Evolutionary conservation across 2,329 filamentous ascomycete species (phyloP).

Genomic region (Stemphylium vesicarium): DNA sequence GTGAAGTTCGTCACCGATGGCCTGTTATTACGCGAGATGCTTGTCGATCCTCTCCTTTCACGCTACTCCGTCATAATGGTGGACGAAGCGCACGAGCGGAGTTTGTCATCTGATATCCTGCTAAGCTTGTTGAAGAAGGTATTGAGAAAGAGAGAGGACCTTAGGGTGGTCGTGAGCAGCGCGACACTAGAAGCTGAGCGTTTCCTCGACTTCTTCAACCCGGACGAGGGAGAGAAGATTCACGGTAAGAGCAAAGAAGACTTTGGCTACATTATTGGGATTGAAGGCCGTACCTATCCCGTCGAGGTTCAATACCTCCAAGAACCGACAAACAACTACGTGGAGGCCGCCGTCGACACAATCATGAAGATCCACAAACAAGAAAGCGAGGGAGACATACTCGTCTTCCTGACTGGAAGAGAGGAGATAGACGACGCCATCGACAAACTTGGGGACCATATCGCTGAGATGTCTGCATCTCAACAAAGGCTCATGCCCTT

Average conservation of each 20-base stretch:
- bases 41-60: slow-evolving; percentile 89
- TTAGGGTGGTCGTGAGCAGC: slow-evolving; percentile 90
- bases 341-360: slow-evolving; percentile 80
- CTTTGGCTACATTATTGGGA: slow-evolving; percentile 73
- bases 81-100: slow-evolving; percentile 94
- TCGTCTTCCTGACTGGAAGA: slow-evolving; percentile 89
- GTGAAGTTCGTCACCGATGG: slow-evolving; percentile 98
- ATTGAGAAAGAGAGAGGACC: slow-evolving; percentile 74
- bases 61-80: slow-evolving; percentile 97
- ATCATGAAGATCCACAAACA: slow-evolving; percentile 86
- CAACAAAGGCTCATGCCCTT: slow-evolving; percentile 70
- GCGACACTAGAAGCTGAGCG: slow-evolving; percentile 90
- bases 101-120: slow-evolving; percentile 88
- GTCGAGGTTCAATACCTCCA: slow-evolving; percentile 86
- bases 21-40: slow-evolving; percentile 84
- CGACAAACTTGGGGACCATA: slow-evolving; percentile 77
- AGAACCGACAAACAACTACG: slow-evolving; percentile 80
- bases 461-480: slow-evolving; percentile 66
- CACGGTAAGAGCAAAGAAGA: slow-evolving; percentile 50
- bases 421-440: slow-evolving; percentile 89
- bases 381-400: slow-evolving; percentile 82
- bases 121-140: slow-evolving; percentile 93
- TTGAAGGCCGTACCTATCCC: slow-evolving; percentile 87
- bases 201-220: slow-evolving; percentile 79
- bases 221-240: slow-evolving; percentile 50